Percentiles rank a stretch among this genome's conserved stretches.
Evolutionary conservation across 2,329 filamentous ascomycete genomes (phyloP).

Genomic region (Fusarium xyrophilum): DNA sequence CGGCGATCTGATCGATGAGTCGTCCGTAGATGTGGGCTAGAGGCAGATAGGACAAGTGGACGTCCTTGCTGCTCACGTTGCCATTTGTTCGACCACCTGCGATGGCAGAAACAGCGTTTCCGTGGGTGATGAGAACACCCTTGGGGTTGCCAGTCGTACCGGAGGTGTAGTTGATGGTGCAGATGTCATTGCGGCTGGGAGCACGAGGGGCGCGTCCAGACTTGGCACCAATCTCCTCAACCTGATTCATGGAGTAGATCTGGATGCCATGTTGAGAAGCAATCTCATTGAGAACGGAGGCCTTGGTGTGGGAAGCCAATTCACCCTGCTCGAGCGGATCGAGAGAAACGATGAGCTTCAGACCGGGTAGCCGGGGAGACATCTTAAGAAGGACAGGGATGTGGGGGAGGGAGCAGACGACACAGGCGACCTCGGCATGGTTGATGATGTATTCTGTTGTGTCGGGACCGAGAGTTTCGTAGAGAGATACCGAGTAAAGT

Average conservation of each 20-base stretch:
- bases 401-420: constrained; percentile 81
- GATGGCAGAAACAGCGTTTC: constrained; percentile 77
- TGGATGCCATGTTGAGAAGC: constrained; percentile 76
- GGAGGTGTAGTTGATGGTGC: constrained; percentile 92
- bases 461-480: constrained; percentile 92
- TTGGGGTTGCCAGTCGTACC: constrained; percentile 85
- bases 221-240: constrained; percentile 79
- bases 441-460: constrained; percentile 96
- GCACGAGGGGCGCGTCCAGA: constrained; percentile 74
- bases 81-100: constrained; percentile 65
- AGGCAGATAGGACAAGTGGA: constrained; percentile 85
- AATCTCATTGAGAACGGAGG: constrained; percentile 75
- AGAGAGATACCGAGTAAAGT: constrained; percentile 89
- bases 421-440: constrained; percentile 77
- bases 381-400: constrained; percentile 83
- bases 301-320: constrained; percentile 77
- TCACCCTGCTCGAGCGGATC: constrained; percentile 86
- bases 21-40: constrained; percentile 94
- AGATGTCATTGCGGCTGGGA: constrained; percentile 75
- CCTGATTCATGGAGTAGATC: constrained; percentile 79
- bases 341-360: constrained; percentile 88
- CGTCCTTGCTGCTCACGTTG: constrained; percentile 60
- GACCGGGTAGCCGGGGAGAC: constrained; percentile 72
- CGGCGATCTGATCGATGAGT: constrained; percentile 76
- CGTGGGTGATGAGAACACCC: constrained; percentile 83